phyloP scores from a whole-genome alignment of 805 yeast genomes.

The Candida vartiovaarae region DNA sequence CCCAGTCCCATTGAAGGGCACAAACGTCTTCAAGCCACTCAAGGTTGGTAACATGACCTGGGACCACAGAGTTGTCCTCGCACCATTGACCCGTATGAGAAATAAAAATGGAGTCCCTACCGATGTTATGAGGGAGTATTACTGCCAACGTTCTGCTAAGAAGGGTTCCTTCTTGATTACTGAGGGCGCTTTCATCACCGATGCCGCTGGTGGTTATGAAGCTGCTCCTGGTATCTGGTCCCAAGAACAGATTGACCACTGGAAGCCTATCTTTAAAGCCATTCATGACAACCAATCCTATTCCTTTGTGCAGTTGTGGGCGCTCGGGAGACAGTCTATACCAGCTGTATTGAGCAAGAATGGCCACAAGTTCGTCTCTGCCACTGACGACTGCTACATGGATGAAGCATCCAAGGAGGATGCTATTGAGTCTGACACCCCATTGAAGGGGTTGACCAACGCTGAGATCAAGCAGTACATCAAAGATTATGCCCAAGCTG shows the following conservation, averaged over 20 bases:
- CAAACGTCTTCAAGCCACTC: constrained; percentile 32
- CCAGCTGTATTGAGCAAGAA: constrained; percentile 30
- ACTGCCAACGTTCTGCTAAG: constrained; percentile 37
- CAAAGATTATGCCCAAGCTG: constrained; percentile 32
- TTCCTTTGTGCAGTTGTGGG: constrained; percentile 32
- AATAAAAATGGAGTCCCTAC: constrained; percentile 29
- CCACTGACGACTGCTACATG: constrained; percentile 31
- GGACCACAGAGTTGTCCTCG: constrained; percentile 35
- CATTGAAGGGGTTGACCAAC: constrained; percentile 12
- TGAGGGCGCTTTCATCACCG: constrained; percentile 51
- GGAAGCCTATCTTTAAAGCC: constrained; percentile 41
- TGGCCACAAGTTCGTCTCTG: constrained; percentile 32
- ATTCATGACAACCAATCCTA: constrained; percentile 46
- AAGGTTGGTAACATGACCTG: constrained; percentile 30
- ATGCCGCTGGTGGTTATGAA: constrained; percentile 36
- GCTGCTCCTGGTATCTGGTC: constrained; percentile 37
- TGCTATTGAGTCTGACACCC: constrained; percentile 28
- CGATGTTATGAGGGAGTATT: constrained; percentile 40
- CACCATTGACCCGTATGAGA: constrained; percentile 49
- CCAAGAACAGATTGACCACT: constrained; percentile 38
- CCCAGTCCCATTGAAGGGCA: constrained; percentile 13
- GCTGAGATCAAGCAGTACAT: constrained; percentile 34
- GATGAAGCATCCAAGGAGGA: constrained; percentile 28
- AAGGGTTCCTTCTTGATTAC: constrained; percentile 55
- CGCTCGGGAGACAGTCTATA: constrained; percentile 33